Percentiles rank a stretch among this genome's conserved stretches.
phyloP scores from a whole-genome alignment of 2,329 filamentous ascomycete species.

The Paraphoma sp. region DNA sequence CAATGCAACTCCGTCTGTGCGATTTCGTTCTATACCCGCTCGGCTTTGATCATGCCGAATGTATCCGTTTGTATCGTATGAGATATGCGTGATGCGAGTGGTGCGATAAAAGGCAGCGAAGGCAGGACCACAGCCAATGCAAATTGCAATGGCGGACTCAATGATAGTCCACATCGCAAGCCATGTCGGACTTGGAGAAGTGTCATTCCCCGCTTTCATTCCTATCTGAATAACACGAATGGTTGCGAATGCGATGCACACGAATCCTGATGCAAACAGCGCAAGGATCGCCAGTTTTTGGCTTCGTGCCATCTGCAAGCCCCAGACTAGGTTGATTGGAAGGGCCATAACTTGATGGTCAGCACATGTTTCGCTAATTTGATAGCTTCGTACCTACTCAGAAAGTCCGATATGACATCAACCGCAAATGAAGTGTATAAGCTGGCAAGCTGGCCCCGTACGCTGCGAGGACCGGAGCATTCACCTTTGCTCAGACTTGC shows the following conservation, averaged over 20 bases:
- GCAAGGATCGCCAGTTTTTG: conserved; percentile 45
- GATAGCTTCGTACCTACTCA: conserved; percentile 29
- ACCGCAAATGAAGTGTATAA: conserved; percentile 43
- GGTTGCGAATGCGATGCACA: conserved; percentile 30
- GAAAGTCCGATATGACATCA: conserved; percentile 43
- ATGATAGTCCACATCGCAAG: conserved; percentile 45
- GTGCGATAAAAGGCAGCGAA: conserved; percentile 25
- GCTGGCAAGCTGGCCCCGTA: conserved; percentile 35
- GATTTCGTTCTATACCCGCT: neutral
- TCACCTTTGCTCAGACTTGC: conserved; percentile 40
- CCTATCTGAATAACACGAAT: conserved; percentile 43
- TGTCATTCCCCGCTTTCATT: conserved; percentile 23
- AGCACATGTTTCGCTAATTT: neutral
- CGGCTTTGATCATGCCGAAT: conserved; percentile 11
- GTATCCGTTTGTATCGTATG: conserved; percentile 18
- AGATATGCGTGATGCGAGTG: conserved; percentile 10
- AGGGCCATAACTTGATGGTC: conserved; percentile 43
- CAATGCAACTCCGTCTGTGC: neutral
- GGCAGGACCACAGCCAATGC: conserved; percentile 31
- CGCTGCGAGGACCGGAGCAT: conserved; percentile 33
- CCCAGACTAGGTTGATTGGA: conserved; percentile 46
- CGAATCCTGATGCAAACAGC: conserved; percentile 29
- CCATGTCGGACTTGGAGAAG: conserved; percentile 40
- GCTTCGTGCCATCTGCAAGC: conserved; percentile 38
- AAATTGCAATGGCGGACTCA: conserved; percentile 39